Evolutionary conservation across 257 asterid species (phyloP).

Genomic region (Salvia miltiorrhiza): DNA sequence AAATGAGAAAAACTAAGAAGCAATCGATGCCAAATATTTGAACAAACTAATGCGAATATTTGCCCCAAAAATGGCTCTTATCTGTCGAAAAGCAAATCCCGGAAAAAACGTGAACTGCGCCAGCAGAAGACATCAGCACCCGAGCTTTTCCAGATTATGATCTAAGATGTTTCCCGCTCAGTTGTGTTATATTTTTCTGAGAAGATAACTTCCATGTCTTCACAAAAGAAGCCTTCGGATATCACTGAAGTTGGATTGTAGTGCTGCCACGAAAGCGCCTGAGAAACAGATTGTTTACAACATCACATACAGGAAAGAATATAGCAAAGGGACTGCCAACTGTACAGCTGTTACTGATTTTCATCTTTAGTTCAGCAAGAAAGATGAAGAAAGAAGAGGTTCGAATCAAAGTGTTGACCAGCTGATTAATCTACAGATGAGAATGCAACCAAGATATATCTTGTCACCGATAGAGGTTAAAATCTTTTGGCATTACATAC

Average conservation of each 20-base stretch:
- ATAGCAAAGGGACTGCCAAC: not conserved
- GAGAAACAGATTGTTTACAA: constrained; percentile 26
- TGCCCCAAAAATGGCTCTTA: constrained; percentile 27
- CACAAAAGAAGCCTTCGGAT: constrained; percentile 75
- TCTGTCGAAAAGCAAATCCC: constrained; percentile 10
- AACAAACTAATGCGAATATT: constrained; percentile 11
- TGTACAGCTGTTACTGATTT: not conserved
- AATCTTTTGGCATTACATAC: constrained; percentile 32
- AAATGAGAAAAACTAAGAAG: constrained; percentile 16
- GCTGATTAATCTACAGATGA: not conserved
- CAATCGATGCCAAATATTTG: constrained; percentile 20
- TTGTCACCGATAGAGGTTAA: not conserved
- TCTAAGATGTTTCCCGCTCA: constrained; percentile 15
- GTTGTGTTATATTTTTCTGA: constrained; percentile 11
- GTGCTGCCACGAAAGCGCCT: constrained; percentile 65
- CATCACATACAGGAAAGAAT: not conserved
- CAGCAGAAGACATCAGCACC: constrained; percentile 11
- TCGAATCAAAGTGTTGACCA: too few species aligned
- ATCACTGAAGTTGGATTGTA: constrained; percentile 73
- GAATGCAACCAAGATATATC: not conserved
- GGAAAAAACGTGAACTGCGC: constrained; percentile 26
- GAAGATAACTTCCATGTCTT: constrained; percentile 24
- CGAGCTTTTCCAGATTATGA: constrained; percentile 21
- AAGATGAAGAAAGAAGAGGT: not conserved
- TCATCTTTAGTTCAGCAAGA: not conserved